A percentile compares a stretch with the other conserved stretches of the same genome.
These are phyloP conservation scores for Danielia reshetovae DNA, from an alignment of 805 yeast genomes.

Conservation along the genomic window DNA sequence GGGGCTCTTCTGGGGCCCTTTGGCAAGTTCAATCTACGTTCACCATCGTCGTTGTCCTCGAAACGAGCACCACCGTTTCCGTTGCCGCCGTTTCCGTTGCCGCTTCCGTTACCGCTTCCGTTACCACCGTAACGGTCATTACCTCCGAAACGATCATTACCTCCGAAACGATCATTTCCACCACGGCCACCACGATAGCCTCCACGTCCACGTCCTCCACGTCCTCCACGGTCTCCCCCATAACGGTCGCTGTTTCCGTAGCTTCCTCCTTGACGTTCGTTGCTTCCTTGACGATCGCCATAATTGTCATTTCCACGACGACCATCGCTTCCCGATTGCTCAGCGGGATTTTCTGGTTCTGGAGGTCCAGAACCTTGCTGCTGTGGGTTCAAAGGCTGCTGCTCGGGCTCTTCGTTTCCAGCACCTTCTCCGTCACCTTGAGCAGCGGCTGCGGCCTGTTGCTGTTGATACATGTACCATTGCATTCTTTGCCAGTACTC, in stretches of 20 bases:
- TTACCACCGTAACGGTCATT: not conserved
- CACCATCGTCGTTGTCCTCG: slow-evolving; percentile 15
- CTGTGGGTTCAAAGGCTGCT: slow-evolving; percentile 42
- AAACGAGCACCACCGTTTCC: slow-evolving; percentile 4
- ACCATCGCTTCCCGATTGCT: slow-evolving; percentile 7
- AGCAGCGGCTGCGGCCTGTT: slow-evolving; percentile 31
- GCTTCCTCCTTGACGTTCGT: not conserved
- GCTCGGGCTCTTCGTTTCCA: slow-evolving; percentile 30
- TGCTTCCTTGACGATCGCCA: not conserved
- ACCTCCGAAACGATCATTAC: not conserved
- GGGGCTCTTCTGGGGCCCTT: slow-evolving; percentile 49
- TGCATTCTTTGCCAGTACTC: slow-evolving; percentile 63
- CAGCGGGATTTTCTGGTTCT: slow-evolving; percentile 29
- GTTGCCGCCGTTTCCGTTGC: not conserved
- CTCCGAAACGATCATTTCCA: slow-evolving; percentile 1
- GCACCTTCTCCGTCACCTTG: slow-evolving; percentile 19
- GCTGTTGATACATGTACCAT: slow-evolving; percentile 62
- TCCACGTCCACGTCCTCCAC: not conserved
- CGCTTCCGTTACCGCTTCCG: not conserved
- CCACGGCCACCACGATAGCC: slow-evolving; percentile 8
- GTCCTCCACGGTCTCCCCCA: not conserved
- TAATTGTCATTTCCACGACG: slow-evolving; percentile 4
- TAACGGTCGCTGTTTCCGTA: not conserved
- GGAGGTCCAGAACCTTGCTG: slow-evolving; percentile 25
- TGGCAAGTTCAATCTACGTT: slow-evolving; percentile 39